Evolutionary conservation across 805 yeast genomes (phyloP).

Genomic region (Candida odintsovae): DNA sequence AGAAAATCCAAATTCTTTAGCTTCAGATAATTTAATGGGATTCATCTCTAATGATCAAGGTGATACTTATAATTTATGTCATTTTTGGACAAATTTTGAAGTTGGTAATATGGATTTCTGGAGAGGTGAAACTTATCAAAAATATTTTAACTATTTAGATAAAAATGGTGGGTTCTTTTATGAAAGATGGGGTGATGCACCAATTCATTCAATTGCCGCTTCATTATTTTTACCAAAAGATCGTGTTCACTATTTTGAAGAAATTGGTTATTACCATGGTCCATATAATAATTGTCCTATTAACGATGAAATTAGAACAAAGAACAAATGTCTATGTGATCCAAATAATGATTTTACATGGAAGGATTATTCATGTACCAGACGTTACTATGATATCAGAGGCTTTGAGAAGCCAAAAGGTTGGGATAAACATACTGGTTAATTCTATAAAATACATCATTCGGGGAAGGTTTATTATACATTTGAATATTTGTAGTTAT

Average conservation of each 20-base stretch:
- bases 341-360: conserved; percentile 76
- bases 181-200: conserved; percentile 94
- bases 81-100: conserved; percentile 81
- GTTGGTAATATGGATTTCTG: conserved; percentile 68
- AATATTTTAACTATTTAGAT: conserved; percentile 61
- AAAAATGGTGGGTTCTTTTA: conserved; percentile 73
- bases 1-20: conserved; percentile 35
- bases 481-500: too few species aligned
- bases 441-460: too few species aligned
- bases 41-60: conserved; percentile 66
- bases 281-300: conserved; percentile 81
- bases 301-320: conserved; percentile 51
- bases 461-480: too few species aligned
- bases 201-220: conserved; percentile 76
- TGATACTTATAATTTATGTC: conserved; percentile 65
- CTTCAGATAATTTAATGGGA: conserved; percentile 48
- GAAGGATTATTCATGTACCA: conserved; percentile 70
- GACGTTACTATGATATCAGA: conserved; percentile 51
- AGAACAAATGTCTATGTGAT: conserved; percentile 70
- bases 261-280: conserved; percentile 71
- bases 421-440: conserved; percentile 58
- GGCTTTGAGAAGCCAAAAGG: conserved; percentile 57
- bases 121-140: conserved; percentile 51
- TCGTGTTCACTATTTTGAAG: conserved; percentile 66
- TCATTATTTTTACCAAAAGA: conserved; percentile 51